A percentile compares a stretch with the other conserved stretches of the same genome.
Evolutionary conservation across 148 eudicot genomes (phyloP).

Genomic region (Rhododendron molle): DNA sequence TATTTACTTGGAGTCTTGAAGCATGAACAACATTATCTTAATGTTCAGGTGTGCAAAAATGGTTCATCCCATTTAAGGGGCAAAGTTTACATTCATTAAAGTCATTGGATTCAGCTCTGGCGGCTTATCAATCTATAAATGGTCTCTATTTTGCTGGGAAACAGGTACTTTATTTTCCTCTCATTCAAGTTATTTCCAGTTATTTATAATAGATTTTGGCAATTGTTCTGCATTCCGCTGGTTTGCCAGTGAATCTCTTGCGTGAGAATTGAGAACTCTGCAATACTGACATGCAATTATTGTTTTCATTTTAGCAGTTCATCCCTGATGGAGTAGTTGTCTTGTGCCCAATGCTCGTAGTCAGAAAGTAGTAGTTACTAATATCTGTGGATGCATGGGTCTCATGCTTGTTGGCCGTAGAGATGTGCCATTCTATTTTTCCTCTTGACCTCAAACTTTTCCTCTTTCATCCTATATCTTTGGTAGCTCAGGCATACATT

Average conservation of each 20-base stretch:
- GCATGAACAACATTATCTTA: not conserved
- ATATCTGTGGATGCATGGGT: not conserved
- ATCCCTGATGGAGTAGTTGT: not conserved
- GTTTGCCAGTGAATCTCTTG: slow-evolving; percentile 4
- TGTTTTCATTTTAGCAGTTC: not conserved
- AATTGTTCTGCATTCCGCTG: not conserved
- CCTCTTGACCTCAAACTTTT: not conserved
- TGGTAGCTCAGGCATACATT: not conserved
- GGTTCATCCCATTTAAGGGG: slow-evolving; percentile 89
- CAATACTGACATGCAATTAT: not conserved
- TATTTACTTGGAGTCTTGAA: not conserved
- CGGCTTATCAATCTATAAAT: slow-evolving; percentile 70
- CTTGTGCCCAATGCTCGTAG: not conserved
- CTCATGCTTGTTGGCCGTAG: not conserved
- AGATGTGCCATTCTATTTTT: not conserved
- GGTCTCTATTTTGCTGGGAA: slow-evolving; percentile 96
- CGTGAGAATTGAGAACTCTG: not conserved
- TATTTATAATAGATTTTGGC: not conserved
- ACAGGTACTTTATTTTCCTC: slow-evolving; percentile 46
- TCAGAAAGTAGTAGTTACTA: not conserved
- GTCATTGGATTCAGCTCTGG: slow-evolving; percentile 71
- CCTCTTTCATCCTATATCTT: not conserved
- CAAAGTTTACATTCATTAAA: slow-evolving; percentile 90
- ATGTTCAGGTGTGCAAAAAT: slow-evolving; percentile 83
- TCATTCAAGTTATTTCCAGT: not conserved